Evolutionary conservation across 2,329 filamentous ascomycete genomes (phyloP).

Genomic region (Colletotrichum cereale): DNA sequence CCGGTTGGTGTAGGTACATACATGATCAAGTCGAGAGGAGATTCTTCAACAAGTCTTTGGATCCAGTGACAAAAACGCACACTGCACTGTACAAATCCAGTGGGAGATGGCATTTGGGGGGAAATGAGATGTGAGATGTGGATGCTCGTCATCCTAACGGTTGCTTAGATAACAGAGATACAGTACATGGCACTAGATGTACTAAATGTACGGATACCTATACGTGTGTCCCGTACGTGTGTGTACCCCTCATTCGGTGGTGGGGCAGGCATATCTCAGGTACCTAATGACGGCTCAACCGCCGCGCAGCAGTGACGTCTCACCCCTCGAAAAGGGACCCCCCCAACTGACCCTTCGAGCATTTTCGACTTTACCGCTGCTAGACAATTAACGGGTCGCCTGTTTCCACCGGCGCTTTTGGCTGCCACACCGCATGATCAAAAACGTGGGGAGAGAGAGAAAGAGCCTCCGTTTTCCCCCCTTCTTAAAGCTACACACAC

Average conservation of each 20-base stretch:
- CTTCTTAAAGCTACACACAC: not conserved
- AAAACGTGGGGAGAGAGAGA: not conserved
- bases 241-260: constrained; percentile 38
- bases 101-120: not conserved
- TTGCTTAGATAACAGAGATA: constrained; percentile 14
- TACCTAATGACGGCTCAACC: constrained; percentile 25
- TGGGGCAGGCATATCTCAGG: constrained; percentile 25
- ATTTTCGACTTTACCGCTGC: constrained; percentile 29
- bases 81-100: not conserved
- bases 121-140: not conserved
- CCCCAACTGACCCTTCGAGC: constrained; percentile 1
- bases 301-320: constrained; percentile 38
- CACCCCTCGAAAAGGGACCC: not conserved
- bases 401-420: constrained; percentile 11
- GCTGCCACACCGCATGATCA: constrained; percentile 23
- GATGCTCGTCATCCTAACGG: not conserved
- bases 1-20: too few relatives aligned
- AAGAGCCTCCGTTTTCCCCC: not conserved
- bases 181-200: too few relatives aligned
- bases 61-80: not conserved
- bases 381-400: constrained; percentile 33
- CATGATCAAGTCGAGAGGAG: not conserved
- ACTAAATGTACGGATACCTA: too few relatives aligned
- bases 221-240: too few relatives aligned
- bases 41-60: not conserved